Base-by-base conservation (phyloP, 2,329 filamentous ascomycete genomes). In the Alternaria incomplexa region DNA sequence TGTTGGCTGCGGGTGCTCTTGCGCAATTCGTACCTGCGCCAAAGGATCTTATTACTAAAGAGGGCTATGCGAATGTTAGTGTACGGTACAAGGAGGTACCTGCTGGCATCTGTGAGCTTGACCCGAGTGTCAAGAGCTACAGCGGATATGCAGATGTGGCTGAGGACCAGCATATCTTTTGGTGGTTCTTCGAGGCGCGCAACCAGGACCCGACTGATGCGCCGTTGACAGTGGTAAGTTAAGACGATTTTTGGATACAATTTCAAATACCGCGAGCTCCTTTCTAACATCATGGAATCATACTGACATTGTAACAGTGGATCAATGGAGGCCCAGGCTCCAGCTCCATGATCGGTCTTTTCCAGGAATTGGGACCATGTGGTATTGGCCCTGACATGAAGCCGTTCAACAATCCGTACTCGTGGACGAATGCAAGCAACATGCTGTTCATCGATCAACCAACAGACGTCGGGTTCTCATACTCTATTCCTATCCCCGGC, bases 401-500 rank as follows among this genome's bases (percentile, higher is more conserved):
- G 45, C 84, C 87, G 40, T 84, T 83, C 48, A 86, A 87, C 71
- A 90, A 90, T 67, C 85, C 87, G 0, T 88, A 85, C 79, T 87
- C 87, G 1, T 90, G 88, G 86, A 89, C 87, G 63, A 86, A 87
- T 67, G 83, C 86, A 23, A 86, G 85, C 65, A 91, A 91, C 67
- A 87, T 91, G 84, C 85, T 92, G 15, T 92, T 90, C 77, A 87
- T 92, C 68, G 90, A 92, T 69, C 86, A 92, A 75, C 90, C 87
- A 9, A 85, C 83, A 10, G 84, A 86, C 50, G 85, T 87, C 5
- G 88, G 88, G 1, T 86, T 89, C 69, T 87, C 85, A 11, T 89
- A 89, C 72, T 81, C 81, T 5, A 74, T 79, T 12, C 79, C 82
- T 0, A 76, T 83, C 7, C 79, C 82, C 20, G 82, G 67, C 2